phyloP scores from a whole-genome alignment of 805 yeast species.

The Starmerella apis region DNA sequence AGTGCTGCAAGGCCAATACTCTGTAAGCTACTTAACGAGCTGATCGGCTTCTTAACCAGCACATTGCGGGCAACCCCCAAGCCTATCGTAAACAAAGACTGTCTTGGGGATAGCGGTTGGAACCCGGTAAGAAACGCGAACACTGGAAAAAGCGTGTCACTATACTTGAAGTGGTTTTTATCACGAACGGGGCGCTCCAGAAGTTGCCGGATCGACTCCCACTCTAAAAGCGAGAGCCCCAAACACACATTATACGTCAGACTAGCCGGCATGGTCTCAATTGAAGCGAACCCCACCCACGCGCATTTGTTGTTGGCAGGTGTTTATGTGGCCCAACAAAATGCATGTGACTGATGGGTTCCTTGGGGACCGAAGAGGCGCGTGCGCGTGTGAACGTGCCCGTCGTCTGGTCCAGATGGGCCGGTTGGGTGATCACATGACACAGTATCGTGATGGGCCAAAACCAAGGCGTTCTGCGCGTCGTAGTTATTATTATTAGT shows the following conservation, averaged over 20 bases:
- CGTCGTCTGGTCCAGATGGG: too few relatives aligned
- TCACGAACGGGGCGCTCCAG: background rate
- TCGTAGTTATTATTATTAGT: too few relatives aligned
- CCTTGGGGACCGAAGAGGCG: slow-evolving; percentile 1
- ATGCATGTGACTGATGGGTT: slow-evolving; percentile 3
- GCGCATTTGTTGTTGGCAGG: background rate
- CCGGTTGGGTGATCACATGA: background rate
- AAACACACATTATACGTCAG: background rate
- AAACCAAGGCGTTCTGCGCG: too few relatives aligned
- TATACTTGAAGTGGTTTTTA: background rate
- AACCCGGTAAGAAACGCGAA: slow-evolving; percentile 29
- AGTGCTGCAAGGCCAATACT: slow-evolving; percentile 27
- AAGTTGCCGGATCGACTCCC: background rate
- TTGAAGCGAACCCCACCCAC: background rate
- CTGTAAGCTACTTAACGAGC: slow-evolving; percentile 29
- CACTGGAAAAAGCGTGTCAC: slow-evolving; percentile 28
- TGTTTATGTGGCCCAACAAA: slow-evolving; percentile 4
- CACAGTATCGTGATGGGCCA: background rate
- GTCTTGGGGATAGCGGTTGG: slow-evolving; percentile 19
- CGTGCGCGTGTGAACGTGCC: background rate
- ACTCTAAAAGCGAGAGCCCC: background rate
- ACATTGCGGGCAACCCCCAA: slow-evolving; percentile 29
- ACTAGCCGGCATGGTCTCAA: background rate
- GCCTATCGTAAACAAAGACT: slow-evolving; percentile 25
- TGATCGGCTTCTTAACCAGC: slow-evolving; percentile 8